Base-by-base conservation (phyloP, 2,329 filamentous ascomycete genomes). In the Epichloe coenophiala region DNA sequence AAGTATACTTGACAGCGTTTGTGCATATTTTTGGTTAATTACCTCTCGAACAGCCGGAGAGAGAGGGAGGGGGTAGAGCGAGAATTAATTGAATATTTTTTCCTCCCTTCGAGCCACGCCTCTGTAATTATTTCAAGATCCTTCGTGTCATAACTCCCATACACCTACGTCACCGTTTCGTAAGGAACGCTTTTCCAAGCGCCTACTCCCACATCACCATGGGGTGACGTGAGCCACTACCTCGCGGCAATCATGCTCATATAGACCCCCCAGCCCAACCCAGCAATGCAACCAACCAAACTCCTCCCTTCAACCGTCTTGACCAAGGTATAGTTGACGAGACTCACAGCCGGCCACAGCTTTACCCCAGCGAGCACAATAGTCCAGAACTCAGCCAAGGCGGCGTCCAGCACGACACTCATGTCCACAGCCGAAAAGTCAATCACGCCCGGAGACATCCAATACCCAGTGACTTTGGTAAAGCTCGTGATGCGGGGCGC, bases 211-310 rank as follows among this genome's bases (percentile, higher is more conserved):
- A 5, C 11, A 45, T 45, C 5, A 19, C 11, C 11, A 19, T 45
- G 43, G 5, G 17, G 43, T n/a, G 8, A 19, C 33, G 15, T 9
- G 11, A 19, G 12, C 15, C 9, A 3, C 46, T 48, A 43, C 40
- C 21, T 43, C 36, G 64, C 61, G 17, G 74, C 75, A 55, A 80
- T 66, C 59, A 89, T 67, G 61, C 84, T 88, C 67, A 90, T 70
- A 63, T 86, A 90, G 41, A 89, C 72, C 0, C 83, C 86, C 86
- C 86, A 91, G 13, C 71, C 75, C 23, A 91, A 73, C 5, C 86
- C 86, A 17, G 84, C 84, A 47, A 84, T 64, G 56, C 81, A 80
- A n/a, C 81, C 84, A 54, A 89, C 76, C 36, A 90, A 67, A 47
- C 85, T 83, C 38, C 86, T 73, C 48, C 76, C 75, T 59, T 88